Evolutionary conservation across 257 asterid genomes (phyloP).

Genomic region (Solanum ossicruentum): DNA sequence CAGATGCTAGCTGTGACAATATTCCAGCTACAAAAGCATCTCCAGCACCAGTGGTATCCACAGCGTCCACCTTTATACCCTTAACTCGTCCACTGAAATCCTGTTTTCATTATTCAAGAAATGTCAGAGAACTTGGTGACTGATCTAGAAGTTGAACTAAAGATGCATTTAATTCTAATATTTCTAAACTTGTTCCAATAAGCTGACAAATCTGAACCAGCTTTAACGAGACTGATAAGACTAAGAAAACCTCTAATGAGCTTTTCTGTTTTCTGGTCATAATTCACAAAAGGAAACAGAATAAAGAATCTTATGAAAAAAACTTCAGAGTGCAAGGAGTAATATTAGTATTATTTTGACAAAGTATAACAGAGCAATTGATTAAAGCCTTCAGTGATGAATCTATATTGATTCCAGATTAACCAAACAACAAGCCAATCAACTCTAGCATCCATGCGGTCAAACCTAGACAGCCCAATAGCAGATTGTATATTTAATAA

Average conservation of each 20-base stretch:
- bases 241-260: background rate
- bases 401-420: background rate
- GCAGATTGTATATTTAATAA: background rate
- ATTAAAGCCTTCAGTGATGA: background rate
- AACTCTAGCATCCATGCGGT: background rate
- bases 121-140: background rate
- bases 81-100: constrained; percentile 82
- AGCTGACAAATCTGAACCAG: background rate
- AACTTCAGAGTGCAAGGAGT: background rate
- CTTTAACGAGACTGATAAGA: background rate
- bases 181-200: background rate
- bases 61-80: constrained; percentile 76
- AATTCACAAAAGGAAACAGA: background rate
- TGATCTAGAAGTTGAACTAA: background rate
- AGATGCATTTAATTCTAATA: background rate
- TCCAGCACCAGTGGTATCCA: constrained; percentile 96
- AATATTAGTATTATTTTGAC: background rate
- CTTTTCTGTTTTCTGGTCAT: background rate
- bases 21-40: constrained; percentile 99
- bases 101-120: constrained; percentile 19
- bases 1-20: constrained; percentile 65
- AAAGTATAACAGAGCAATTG: background rate
- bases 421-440: background rate
- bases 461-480: background rate
- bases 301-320: background rate